Conservation (phyloP, 2,329 filamentous ascomycete species). For the Aspergillus tanneri region DNA sequence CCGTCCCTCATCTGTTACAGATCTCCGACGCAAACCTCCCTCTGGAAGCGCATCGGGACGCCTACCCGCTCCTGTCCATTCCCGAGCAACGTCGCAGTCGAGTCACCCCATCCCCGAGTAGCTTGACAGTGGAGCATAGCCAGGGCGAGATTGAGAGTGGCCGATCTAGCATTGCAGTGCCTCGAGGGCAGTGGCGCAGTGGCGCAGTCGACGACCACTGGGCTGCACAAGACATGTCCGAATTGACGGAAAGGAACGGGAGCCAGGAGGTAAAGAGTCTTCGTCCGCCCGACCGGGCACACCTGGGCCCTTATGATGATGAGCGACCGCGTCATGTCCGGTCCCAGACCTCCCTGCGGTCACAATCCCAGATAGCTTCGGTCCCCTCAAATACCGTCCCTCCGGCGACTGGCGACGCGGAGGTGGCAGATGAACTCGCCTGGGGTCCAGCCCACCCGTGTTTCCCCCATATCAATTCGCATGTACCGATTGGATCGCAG, state of each 20-base stretch:
- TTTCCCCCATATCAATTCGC: slow-evolving; percentile 88
- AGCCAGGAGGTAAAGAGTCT: slow-evolving; percentile 29
- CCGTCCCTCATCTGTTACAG: slow-evolving; percentile 37
- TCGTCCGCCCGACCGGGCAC: slow-evolving; percentile 31
- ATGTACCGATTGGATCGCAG: slow-evolving; percentile 74
- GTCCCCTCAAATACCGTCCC: slow-evolving; percentile 39
- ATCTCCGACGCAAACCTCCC: slow-evolving; percentile 36
- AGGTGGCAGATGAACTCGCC: slow-evolving; percentile 68
- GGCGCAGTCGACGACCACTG: slow-evolving; percentile 26
- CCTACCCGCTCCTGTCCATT: slow-evolving; percentile 57
- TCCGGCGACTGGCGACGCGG: slow-evolving; percentile 46
- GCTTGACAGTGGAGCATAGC: slow-evolving; percentile 51
- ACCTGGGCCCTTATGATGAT: slow-evolving; percentile 23
- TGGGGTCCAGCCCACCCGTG: slow-evolving; percentile 96
- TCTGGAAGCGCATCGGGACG: slow-evolving; percentile 45
- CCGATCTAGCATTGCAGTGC: slow-evolving; percentile 55
- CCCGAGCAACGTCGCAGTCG: slow-evolving; percentile 57
- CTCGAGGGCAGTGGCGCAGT: slow-evolving; percentile 43
- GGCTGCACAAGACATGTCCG: slow-evolving; percentile 27
- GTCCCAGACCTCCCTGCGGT: slow-evolving; percentile 43
- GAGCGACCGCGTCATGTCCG: slow-evolving; percentile 39
- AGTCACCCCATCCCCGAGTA: slow-evolving; percentile 48
- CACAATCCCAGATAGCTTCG: slow-evolving; percentile 41
- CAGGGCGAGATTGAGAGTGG: slow-evolving; percentile 47
- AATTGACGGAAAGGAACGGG: slow-evolving; percentile 26